Evolutionary conservation across 768 basidiomycete species (phyloP).

Genomic region (Cyclocybe aegerita): DNA sequence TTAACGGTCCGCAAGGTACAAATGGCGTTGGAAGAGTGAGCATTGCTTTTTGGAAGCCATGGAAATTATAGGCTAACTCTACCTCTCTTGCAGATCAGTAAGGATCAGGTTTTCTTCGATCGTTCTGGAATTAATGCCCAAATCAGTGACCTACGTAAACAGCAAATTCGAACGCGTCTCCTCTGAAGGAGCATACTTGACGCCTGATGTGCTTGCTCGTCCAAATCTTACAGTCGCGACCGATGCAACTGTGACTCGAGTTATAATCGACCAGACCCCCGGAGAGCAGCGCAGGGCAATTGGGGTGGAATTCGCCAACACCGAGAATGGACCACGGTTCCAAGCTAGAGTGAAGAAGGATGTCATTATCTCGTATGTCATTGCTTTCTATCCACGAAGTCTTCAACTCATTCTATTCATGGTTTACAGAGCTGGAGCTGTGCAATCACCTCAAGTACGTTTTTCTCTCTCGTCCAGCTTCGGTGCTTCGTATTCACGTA

Average conservation of each 20-base stretch:
- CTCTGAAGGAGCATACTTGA: slow-evolving; percentile 66
- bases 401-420: not conserved
- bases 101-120: slow-evolving; percentile 10
- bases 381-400: not conserved
- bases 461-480: not conserved
- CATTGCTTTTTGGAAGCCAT: too few species aligned
- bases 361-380: slow-evolving; percentile 58
- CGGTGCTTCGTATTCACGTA: not conserved
- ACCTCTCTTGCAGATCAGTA: slow-evolving; percentile 36
- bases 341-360: slow-evolving; percentile 53
- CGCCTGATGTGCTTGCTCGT: slow-evolving; percentile 57
- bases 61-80: too few species aligned
- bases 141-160: slow-evolving; percentile 67
- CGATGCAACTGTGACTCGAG: slow-evolving; percentile 51
- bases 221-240: slow-evolving; percentile 65
- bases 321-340: slow-evolving; percentile 36
- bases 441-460: slow-evolving; percentile 12
- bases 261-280: slow-evolving; percentile 49
- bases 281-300: slow-evolving; percentile 43
- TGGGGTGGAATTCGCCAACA: slow-evolving; percentile 59
- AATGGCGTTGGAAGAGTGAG: slow-evolving; percentile 45
- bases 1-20: slow-evolving; percentile 57
- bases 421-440: slow-evolving; percentile 21
- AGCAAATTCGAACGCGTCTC: slow-evolving; percentile 52
- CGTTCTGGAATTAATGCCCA: not conserved